Percentiles rank a stretch among this genome's conserved stretches.
Evolutionary conservation across 1,284 basidiomycete species (phyloP).

Genomic region (Pseudozyma flocculosa): DNA sequence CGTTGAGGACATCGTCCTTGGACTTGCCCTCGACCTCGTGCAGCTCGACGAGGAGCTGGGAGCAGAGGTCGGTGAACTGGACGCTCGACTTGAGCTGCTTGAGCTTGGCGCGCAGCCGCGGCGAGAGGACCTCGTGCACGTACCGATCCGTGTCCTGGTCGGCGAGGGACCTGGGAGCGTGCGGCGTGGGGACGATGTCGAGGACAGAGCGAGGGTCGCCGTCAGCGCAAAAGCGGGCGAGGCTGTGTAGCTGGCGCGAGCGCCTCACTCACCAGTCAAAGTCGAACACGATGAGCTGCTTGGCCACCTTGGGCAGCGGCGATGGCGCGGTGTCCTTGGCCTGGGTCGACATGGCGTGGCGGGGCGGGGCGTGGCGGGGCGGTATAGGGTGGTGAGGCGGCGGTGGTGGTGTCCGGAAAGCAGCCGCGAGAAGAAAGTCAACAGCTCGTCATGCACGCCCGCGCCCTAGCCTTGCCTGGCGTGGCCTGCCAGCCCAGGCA

Average conservation of each 20-base stretch:
- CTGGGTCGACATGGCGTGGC: neutral
- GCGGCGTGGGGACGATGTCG: neutral
- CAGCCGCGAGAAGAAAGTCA: no score
- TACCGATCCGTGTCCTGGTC: conserved; percentile 98
- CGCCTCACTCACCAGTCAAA: conserved; percentile 95
- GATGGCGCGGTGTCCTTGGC: conserved; percentile 25
- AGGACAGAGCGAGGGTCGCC: neutral
- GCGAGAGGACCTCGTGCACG: conserved; percentile 87
- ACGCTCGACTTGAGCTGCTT: conserved; percentile 67
- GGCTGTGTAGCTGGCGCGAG: no score
- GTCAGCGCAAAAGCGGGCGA: neutral
- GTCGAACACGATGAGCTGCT: conserved; percentile 87
- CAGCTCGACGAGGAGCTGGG: conserved; percentile 42
- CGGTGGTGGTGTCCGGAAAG: no score
- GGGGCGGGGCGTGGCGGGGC: no score
- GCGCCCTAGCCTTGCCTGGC: no score
- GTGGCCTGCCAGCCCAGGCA: no score
- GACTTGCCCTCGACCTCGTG: conserved; percentile 60
- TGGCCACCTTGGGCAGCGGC: conserved; percentile 33
- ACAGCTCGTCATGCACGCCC: no score
- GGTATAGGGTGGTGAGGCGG: no score
- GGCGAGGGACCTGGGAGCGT: conserved; percentile 60
- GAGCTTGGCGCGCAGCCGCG: conserved; percentile 79
- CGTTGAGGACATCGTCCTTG: conserved; percentile 72
- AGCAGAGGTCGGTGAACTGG: conserved; percentile 82